Evolutionary conservation across 179 eudicot species (phyloP), one percentile per base, ranked within the genome.

Genomic region (Pouteria campechiana): DNA sequence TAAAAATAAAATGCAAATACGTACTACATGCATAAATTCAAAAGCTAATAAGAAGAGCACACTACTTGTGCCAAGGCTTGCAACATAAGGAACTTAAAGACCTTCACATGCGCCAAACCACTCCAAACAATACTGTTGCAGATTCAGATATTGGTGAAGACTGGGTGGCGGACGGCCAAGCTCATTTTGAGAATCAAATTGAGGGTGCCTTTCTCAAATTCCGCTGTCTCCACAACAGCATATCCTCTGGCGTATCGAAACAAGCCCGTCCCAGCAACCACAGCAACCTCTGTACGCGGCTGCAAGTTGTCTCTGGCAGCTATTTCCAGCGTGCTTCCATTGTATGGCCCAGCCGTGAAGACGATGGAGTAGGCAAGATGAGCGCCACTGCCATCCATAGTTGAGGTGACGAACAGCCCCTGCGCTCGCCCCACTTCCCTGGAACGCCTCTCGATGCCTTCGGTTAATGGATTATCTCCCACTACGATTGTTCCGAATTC

Each of bases 321-420:
- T 19, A 46, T 33, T 17, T 46, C 38, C 9, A 46, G 16, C 11
- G 38, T 31, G 25, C 38, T 46, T 6, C 50, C 50, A 32, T 19
- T 17, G 37, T 11, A 46, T 23, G 16, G 18, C 0, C 22, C 10
- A 27, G 20, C 33, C 5, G 37, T 34, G 38, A 32, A 46, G 39
- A 32, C 38, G 0, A 46, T 0, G 13, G 51, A 46, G 17, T 18
- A 31, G 4, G 22, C 11, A 11, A 46, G 12, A n/a, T 46, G 51
- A 5, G 25, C 5, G 5, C 14, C 17, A 2, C 28, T 31, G 8
- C 51, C 39, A 7, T 46, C 40, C 38, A 46, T 5, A 7, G 40
- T 39, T 2, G 40, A 32, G 16, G 16, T 46, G 18, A 46, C 40
- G 17, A 18, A 46, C 1, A 20, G 30, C 10, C 50, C 37, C 0